These are phyloP conservation scores for Trichoderma atroviride DNA, from an alignment of 2,329 filamentous ascomycete genomes.

Conservation along the genomic window DNA sequence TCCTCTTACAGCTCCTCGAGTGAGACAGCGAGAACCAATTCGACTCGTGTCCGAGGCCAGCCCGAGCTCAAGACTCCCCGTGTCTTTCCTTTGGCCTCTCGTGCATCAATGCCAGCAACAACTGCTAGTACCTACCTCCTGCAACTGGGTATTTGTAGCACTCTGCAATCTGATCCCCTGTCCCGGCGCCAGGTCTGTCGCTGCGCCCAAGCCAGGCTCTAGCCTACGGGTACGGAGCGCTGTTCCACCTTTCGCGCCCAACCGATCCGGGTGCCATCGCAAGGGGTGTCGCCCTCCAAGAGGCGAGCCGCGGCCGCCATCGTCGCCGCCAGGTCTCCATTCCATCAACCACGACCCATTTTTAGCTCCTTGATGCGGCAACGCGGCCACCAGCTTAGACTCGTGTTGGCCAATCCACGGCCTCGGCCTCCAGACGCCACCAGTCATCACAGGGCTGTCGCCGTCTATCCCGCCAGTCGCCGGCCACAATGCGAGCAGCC, in stretches of 20 bases:
- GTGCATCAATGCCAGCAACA: not conserved
- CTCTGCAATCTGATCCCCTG: slow-evolving; percentile 3
- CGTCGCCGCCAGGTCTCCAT: slow-evolving; percentile 19
- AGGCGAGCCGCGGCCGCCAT: slow-evolving; percentile 25
- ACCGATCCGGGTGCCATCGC: slow-evolving; percentile 20
- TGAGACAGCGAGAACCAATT: not conserved
- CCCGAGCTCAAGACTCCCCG: not conserved
- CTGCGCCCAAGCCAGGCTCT: slow-evolving; percentile 10
- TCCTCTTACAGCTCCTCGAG: not conserved
- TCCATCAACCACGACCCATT: slow-evolving; percentile 16
- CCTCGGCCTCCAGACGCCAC: slow-evolving; percentile 17
- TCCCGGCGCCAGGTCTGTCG: slow-evolving; percentile 1
- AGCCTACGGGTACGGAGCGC: not conserved
- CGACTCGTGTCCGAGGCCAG: not conserved
- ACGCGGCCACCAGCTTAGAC: slow-evolving; percentile 10
- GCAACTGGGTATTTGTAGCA: not conserved
- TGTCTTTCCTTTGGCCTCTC: not conserved
- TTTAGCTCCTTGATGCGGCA: slow-evolving; percentile 11
- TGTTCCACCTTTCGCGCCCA: slow-evolving; percentile 19
- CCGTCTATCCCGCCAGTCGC: slow-evolving; percentile 19
- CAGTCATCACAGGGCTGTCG: slow-evolving; percentile 16
- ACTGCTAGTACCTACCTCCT: not conserved
- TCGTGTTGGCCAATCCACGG: slow-evolving; percentile 2
- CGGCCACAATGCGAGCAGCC: slow-evolving; percentile 21
- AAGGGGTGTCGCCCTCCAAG: slow-evolving; percentile 18